A percentile compares a stretch with the other conserved stretches of the same genome.
Conservation (phyloP, 108 stramenopile species). For the Cyclotella baltica region DNA sequence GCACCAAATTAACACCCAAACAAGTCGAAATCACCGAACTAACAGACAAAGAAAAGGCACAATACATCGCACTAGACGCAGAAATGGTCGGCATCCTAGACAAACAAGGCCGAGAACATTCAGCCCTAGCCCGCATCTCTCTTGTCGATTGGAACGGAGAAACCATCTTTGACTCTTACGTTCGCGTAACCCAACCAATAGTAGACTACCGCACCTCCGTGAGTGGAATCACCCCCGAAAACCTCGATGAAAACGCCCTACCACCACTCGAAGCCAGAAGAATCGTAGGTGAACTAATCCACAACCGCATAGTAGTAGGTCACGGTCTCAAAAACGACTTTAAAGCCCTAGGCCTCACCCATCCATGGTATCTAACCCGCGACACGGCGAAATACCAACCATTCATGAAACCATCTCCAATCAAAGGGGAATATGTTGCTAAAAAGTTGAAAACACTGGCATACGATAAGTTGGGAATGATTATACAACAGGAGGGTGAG, state of each 20-base stretch:
- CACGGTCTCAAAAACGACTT: conserved; percentile 91
- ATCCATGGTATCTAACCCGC: conserved; percentile 77
- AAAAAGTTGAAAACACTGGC: conserved; percentile 81
- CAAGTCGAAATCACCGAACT: conserved; percentile 25
- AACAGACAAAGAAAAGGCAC: conserved; percentile 34
- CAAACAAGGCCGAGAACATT: conserved; percentile 33
- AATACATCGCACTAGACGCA: conserved; percentile 84
- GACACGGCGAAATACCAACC: conserved; percentile 90
- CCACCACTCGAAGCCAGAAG: conserved; percentile 69
- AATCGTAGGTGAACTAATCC: conserved; percentile 66
- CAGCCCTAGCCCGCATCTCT: conserved; percentile 76
- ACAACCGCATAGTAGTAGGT: conserved; percentile 92
- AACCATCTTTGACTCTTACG: conserved; percentile 75
- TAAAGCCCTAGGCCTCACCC: conserved; percentile 73
- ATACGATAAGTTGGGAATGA: conserved; percentile 65
- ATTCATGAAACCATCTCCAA: conserved; percentile 57
- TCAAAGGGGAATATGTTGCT: conserved; percentile 49
- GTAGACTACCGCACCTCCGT: conserved; percentile 91
- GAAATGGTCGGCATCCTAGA: conserved; percentile 93
- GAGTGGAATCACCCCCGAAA: conserved; percentile 68
- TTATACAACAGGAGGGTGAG: conserved; percentile 64
- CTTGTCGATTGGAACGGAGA: conserved; percentile 80
- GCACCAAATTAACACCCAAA: conserved; percentile 8
- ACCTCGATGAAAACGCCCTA: conserved; percentile 55
- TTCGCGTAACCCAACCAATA: conserved; percentile 77